Evolutionary conservation across 495 filamentous ascomycete species (phyloP).

Genomic region (Penicillium soppii): DNA sequence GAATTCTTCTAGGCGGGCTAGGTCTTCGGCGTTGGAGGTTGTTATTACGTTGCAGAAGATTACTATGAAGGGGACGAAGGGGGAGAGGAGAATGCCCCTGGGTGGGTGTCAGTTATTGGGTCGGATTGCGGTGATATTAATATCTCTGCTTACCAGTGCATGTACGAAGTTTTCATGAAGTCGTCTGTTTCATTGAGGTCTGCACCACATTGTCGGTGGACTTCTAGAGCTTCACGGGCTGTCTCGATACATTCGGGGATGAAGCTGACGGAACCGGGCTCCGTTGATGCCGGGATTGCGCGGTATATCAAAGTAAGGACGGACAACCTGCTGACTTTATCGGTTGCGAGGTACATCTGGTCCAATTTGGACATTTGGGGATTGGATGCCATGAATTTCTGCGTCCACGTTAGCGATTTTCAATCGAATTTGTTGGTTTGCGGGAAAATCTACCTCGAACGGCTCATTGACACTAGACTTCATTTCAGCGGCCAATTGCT

Average conservation of each 20-base stretch:
- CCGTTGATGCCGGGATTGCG: constrained; percentile 50
- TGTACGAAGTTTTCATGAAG: constrained; percentile 52
- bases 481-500: constrained; percentile 35
- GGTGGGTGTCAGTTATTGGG: constrained; percentile 1
- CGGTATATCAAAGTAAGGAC: constrained; percentile 61
- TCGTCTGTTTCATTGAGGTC: constrained; percentile 44
- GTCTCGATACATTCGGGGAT: constrained; percentile 59
- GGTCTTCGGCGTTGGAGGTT: constrained; percentile 42
- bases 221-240: constrained; percentile 53
- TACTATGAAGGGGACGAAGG: constrained; percentile 68
- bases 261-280: constrained; percentile 46
- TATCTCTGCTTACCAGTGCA: constrained; percentile 56
- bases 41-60: constrained; percentile 69
- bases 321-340: constrained; percentile 55
- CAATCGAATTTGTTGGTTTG: not conserved
- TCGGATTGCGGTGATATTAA: not conserved
- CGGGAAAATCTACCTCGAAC: constrained; percentile 25
- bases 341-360: constrained; percentile 49
- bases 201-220: constrained; percentile 52
- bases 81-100: constrained; percentile 64
- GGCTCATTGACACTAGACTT: constrained; percentile 30
- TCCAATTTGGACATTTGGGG: constrained; percentile 28
- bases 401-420: constrained; percentile 11
- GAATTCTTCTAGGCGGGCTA: constrained; percentile 55
- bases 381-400: constrained; percentile 13